Percentiles rank a stretch among this genome's conserved stretches.
Conservation (phyloP, 441 rosid species). For the Pelargonium myrrhifolium region DNA sequence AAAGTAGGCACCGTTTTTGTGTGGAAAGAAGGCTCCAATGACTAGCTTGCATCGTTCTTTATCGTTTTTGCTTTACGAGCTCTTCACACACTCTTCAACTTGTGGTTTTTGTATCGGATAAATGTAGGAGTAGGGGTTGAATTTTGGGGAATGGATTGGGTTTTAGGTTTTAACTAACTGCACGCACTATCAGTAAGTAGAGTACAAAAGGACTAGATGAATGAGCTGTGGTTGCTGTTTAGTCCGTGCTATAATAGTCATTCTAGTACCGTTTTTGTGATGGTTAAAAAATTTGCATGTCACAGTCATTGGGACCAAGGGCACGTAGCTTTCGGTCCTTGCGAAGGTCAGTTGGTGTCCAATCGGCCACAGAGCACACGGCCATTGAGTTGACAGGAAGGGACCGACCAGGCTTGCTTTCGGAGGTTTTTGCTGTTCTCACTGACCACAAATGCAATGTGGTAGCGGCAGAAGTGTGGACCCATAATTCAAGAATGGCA, state of each 20-base stretch:
- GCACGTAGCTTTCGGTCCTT: conserved; percentile 51
- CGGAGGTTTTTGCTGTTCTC: conserved; percentile 72
- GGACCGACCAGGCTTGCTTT: conserved; percentile 73
- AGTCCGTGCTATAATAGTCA: conserved; percentile 16
- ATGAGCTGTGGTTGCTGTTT: conserved; percentile 13
- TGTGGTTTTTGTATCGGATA: neutral
- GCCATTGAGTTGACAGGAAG: conserved; percentile 70
- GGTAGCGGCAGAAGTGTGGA: conserved; percentile 79
- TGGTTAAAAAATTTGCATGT: conserved; percentile 18
- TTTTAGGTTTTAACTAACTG: neutral
- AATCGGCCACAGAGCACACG: conserved; percentile 46
- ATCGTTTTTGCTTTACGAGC: neutral
- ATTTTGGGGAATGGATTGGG: neutral
- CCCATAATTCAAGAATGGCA: conserved; percentile 86
- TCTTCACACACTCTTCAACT: neutral
- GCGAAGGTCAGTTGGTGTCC: conserved; percentile 60
- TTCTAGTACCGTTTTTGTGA: conserved; percentile 2
- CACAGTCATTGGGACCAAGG: conserved; percentile 60
- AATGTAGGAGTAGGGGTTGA: neutral
- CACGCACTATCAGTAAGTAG: neutral
- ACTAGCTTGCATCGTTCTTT: too few species aligned
- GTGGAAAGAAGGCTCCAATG: neutral
- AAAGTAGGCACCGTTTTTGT: neutral
- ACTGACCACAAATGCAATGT: conserved; percentile 65
- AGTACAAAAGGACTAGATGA: conserved; percentile 15